A percentile compares a stretch with the other conserved stretches of the same genome.
phyloP scores from a whole-genome alignment of 1,284 basidiomycete species.

The Ustilago shanxiensis region DNA sequence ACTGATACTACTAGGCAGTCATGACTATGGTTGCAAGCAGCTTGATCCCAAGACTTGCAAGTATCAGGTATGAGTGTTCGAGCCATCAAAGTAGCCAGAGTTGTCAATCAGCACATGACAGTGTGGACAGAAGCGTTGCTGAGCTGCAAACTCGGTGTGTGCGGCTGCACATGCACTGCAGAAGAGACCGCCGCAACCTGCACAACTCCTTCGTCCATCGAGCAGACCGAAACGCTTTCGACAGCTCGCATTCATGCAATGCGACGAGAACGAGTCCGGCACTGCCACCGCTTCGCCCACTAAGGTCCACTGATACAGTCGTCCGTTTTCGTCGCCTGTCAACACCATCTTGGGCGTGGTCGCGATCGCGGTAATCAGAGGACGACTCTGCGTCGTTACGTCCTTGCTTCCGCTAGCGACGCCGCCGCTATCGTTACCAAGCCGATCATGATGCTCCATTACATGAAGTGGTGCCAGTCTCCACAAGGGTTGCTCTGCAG shows the following conservation, averaged over 20 bases:
- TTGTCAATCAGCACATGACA: conserved; percentile 34
- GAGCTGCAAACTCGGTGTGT: conserved; percentile 27
- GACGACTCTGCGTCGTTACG: conserved; percentile 10
- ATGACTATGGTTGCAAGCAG: too few species aligned
- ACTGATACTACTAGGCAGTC: too few species aligned
- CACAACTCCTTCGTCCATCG: conserved; percentile 52
- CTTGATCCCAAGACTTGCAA: too few species aligned
- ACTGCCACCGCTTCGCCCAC: conserved; percentile 59
- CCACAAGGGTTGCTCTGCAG: conserved; percentile 26
- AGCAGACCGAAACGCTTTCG: conserved; percentile 57
- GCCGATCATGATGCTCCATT: conserved; percentile 54
- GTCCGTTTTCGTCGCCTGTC: conserved; percentile 61
- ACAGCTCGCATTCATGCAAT: conserved; percentile 54
- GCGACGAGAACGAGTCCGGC: conserved; percentile 44
- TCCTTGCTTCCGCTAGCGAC: not conserved
- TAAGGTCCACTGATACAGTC: conserved; percentile 64
- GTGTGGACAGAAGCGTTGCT: conserved; percentile 40
- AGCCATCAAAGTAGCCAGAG: conserved; percentile 32
- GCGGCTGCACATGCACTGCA: conserved; percentile 52
- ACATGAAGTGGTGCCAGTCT: conserved; percentile 52
- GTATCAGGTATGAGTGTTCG: not conserved
- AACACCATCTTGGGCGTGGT: conserved; percentile 44
- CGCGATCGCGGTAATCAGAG: conserved; percentile 42
- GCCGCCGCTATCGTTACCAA: conserved; percentile 6
- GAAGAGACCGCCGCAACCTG: conserved; percentile 58